Base-by-base conservation (phyloP, 441 rosid species). In the Viola pubescens region DNA sequence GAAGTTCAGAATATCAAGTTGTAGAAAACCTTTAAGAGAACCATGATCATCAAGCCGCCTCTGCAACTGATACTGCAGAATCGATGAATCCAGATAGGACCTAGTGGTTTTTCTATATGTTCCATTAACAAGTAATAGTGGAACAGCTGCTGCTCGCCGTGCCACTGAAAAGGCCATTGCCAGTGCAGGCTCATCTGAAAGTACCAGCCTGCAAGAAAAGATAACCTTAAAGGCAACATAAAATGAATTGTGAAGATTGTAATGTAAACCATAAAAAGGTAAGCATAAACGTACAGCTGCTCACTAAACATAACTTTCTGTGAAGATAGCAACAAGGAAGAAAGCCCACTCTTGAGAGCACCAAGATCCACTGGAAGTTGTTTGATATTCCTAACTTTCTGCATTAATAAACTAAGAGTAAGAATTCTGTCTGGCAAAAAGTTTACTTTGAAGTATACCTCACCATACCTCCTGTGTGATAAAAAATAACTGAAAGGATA, bases 141-240 rank as follows among this genome's bases (percentile, higher is more conserved):
- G 99, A 55, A 91, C 91, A 66, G 97, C 97, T 64, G 99, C 96
- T 72, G 98, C 98, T 76, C 98, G 78, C 55, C 97, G 83, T 52
- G 97, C 81, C 70, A 88, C 99, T 52, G 99, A 91, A 74, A 94
- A 91, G 54, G 97, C 99, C 99, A 94, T 94, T 68, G 97, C 98
- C 70, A 94, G 75, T 64, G 99, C 95, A 76, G 95, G 94, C 79
- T 94, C 99, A 78, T 94, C 99, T 7, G 99, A 85, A 64, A 90
- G 97, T 26, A 94, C 71, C 66, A 91, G 75, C 86, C 99, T 94
- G 71, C 16, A n/a, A 13, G 16, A 48, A 4, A n/a, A 26, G 34
- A 26, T 26, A 26, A 26, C 34, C 52, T 48, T 13, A 11, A 7
- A 9, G n/a, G n/a, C 16, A 63, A 38, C 34, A 52, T 13, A 10